These are phyloP conservation scores for Candida tallmaniae DNA, from an alignment of 805 yeast genomes.

Conservation along the genomic window DNA sequence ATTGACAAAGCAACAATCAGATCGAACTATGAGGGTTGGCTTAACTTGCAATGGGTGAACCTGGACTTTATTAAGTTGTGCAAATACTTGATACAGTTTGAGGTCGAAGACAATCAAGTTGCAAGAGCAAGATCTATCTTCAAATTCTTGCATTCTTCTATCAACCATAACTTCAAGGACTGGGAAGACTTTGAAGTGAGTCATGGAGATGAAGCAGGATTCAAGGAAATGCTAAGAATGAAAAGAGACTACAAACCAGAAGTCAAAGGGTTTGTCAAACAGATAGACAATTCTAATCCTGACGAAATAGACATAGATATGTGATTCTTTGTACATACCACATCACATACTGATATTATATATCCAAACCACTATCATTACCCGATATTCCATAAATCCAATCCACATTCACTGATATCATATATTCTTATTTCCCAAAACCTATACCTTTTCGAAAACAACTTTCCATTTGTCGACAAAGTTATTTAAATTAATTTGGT, in stretches of 20 bases:
- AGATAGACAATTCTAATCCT: constrained; percentile 38
- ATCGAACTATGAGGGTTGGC: constrained; percentile 10
- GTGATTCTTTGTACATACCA: constrained; percentile 17
- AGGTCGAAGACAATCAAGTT: constrained; percentile 47
- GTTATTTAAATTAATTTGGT: constrained; percentile 28
- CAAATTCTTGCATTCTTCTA: constrained; percentile 29
- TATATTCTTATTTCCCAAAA: no score
- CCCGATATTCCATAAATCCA: no score
- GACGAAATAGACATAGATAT: constrained; percentile 60
- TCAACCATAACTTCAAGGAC: constrained; percentile 13
- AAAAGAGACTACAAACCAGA: constrained; percentile 41
- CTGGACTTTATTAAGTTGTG: constrained; percentile 25
- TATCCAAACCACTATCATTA: no score
- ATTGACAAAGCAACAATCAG: constrained; percentile 7
- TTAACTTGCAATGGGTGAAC: constrained; percentile 24
- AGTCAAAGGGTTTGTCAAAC: constrained; percentile 48
- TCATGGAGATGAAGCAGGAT: constrained; percentile 66
- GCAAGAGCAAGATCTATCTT: constrained; percentile 61
- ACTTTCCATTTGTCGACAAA: constrained; percentile 37
- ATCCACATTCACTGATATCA: no score
- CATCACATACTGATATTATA: not conserved
- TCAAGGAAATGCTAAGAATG: constrained; percentile 65
- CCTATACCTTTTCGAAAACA: constrained; percentile 10
- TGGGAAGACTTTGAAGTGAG: constrained; percentile 77
- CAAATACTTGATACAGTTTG: constrained; percentile 52